phyloP scores from a whole-genome alignment of 1,139 yeast species.

The Kodamaea sp. region DNA sequence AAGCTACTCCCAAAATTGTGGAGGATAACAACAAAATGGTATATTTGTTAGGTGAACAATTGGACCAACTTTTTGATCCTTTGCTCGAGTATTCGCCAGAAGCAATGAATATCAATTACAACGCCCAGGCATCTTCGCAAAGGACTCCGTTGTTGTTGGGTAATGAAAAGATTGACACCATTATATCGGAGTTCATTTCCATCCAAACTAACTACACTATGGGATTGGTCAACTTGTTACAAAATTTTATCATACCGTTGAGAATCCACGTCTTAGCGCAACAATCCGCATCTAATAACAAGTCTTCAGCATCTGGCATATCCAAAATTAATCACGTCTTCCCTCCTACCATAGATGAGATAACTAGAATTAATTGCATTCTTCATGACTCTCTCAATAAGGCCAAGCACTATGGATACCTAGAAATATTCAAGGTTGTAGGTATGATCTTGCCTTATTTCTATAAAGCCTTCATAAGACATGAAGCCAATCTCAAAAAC shows the following conservation, averaged over 20 bases:
- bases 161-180: slow-evolving; percentile 33
- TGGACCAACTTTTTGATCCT: slow-evolving; percentile 88
- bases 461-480: slow-evolving; percentile 88
- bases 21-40: slow-evolving; percentile 76
- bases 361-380: slow-evolving; percentile 83
- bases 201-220: slow-evolving; percentile 76
- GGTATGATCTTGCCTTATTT: slow-evolving; percentile 84
- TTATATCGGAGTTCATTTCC: slow-evolving; percentile 65
- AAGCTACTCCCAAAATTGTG: slow-evolving; percentile 28
- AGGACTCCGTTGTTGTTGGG: slow-evolving; percentile 15
- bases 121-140: slow-evolving; percentile 39
- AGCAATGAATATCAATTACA: slow-evolving; percentile 68
- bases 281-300: slow-evolving; percentile 28
- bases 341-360: slow-evolving; percentile 95
- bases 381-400: slow-evolving; percentile 70
- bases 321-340: slow-evolving; percentile 72
- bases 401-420: slow-evolving; percentile 67
- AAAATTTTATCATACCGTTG: slow-evolving; percentile 76
- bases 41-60: slow-evolving; percentile 74
- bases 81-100: slow-evolving; percentile 90
- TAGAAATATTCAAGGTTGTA: slow-evolving; percentile 76
- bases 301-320: slow-evolving; percentile 48
- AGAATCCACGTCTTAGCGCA: slow-evolving; percentile 61
- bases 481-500: slow-evolving; percentile 68
- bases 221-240: slow-evolving; percentile 70